Conservation (phyloP, 1,284 basidiomycete species). For the Ustilago loliicola region DNA sequence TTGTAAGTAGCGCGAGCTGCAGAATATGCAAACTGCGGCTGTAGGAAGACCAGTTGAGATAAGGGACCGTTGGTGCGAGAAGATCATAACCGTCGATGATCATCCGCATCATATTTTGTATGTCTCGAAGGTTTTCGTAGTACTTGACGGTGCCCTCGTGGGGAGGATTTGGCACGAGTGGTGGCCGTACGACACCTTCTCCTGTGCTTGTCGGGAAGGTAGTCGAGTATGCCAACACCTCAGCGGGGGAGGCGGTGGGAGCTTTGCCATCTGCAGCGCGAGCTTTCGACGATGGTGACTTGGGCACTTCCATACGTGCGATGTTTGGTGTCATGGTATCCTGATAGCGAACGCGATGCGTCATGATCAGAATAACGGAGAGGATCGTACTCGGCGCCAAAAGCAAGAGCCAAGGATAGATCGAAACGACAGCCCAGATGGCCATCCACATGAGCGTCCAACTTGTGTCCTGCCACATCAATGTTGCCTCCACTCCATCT, state of each 20-base stretch:
- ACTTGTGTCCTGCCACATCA: conserved; percentile 68
- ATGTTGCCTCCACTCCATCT: conserved; percentile 66
- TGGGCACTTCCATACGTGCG: conserved; percentile 33
- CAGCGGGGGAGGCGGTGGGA: conserved; percentile 19
- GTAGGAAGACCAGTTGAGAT: conserved; percentile 70
- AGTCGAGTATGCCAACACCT: conserved; percentile 32
- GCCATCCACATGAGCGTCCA: conserved; percentile 70
- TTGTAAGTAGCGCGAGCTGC: conserved; percentile 60
- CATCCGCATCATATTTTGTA: conserved; percentile 70
- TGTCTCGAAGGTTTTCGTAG: conserved; percentile 69
- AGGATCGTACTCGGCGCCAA: conserved; percentile 62
- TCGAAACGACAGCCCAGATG: conserved; percentile 64
- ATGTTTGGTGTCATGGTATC: conserved; percentile 49
- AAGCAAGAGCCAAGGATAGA: conserved; percentile 65
- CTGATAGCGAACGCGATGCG: conserved; percentile 57
- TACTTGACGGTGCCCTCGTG: conserved; percentile 67
- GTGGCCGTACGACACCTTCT: conserved; percentile 42
- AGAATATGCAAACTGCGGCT: conserved; percentile 64
- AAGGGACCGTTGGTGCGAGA: conserved; percentile 63
- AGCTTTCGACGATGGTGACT: conserved; percentile 34
- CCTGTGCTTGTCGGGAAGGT: conserved; percentile 44
- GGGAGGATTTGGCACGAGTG: conserved; percentile 64
- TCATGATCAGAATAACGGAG: conserved; percentile 63
- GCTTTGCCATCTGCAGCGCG: conserved; percentile 3
- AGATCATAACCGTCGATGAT: conserved; percentile 68